Evolutionary conservation across 2,329 filamentous ascomycete species (phyloP).

Genomic region (Cercospora sp.): DNA sequence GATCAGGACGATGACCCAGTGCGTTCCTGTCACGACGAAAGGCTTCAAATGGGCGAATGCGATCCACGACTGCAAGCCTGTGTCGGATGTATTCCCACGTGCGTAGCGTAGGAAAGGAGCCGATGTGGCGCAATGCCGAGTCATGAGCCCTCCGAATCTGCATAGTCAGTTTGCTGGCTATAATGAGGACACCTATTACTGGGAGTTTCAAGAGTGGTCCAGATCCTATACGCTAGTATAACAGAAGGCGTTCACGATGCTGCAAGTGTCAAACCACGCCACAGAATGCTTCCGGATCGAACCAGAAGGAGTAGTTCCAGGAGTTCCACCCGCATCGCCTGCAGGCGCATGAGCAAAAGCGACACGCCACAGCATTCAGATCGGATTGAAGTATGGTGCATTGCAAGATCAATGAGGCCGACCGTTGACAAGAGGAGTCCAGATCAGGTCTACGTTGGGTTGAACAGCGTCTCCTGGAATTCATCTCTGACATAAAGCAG

Average conservation of each 20-base stretch:
- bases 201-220: not conserved
- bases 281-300: not conserved
- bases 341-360: not conserved
- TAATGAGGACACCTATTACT: not conserved
- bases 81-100: not conserved
- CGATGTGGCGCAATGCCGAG: not conserved
- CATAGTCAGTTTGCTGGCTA: not conserved
- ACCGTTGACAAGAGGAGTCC: not conserved
- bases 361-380: not conserved
- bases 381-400: not conserved
- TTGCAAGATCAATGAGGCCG: not conserved
- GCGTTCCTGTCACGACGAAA: not conserved
- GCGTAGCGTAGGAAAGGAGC: not conserved
- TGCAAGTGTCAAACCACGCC: not conserved
- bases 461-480: not conserved
- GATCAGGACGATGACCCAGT: not conserved
- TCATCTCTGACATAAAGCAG: not conserved
- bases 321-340: not conserved
- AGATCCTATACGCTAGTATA: not conserved
- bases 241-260: not conserved
- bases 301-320: not conserved
- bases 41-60: not conserved
- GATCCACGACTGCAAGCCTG: not conserved
- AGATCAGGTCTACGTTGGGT: not conserved
- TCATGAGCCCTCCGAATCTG: not conserved